Evolutionary conservation across 768 basidiomycete genomes (phyloP).

Genomic region (Lepiota venenata): DNA sequence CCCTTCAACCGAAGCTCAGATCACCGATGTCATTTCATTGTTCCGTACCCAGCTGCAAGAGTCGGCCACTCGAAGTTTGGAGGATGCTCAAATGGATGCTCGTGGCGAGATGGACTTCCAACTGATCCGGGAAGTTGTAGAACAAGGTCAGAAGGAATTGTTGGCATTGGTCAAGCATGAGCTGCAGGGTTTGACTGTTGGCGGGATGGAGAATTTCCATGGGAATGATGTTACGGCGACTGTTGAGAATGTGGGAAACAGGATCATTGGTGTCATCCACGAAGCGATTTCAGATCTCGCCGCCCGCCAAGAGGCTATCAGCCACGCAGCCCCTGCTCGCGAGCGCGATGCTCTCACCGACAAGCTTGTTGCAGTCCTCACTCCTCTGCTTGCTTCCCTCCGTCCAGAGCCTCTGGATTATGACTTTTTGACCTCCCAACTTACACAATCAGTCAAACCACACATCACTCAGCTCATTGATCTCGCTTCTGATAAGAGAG

Average conservation of each 20-base stretch:
- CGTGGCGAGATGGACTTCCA: slow-evolving; percentile 79
- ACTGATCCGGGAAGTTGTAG: slow-evolving; percentile 64
- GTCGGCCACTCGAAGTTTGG: slow-evolving; percentile 50
- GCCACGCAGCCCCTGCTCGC: slow-evolving; percentile 41
- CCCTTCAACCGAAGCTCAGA: slow-evolving; percentile 54
- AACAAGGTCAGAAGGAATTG: slow-evolving; percentile 65
- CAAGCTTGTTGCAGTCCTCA: slow-evolving; percentile 53
- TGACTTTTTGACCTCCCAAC: slow-evolving; percentile 67
- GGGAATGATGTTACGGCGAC: slow-evolving; percentile 34
- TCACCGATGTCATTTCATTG: slow-evolving; percentile 62
- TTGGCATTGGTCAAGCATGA: slow-evolving; percentile 56
- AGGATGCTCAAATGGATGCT: slow-evolving; percentile 67
- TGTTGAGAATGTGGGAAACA: slow-evolving; percentile 57
- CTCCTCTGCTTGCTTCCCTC: slow-evolving; percentile 58
- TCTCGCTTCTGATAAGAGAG: slow-evolving; percentile 83
- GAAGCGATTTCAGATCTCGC: slow-evolving; percentile 55
- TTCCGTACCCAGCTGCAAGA: slow-evolving; percentile 69
- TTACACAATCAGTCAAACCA: slow-evolving; percentile 85
- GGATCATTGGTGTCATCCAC: slow-evolving; percentile 57
- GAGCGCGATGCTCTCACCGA: slow-evolving; percentile 60
- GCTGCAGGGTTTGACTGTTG: slow-evolving; percentile 44
- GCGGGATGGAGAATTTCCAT: slow-evolving; percentile 18
- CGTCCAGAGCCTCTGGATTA: slow-evolving; percentile 74
- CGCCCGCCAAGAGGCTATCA: slow-evolving; percentile 53
- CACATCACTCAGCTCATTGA: slow-evolving; percentile 88